Evolutionary conservation across 352 stramenopile species (phyloP), one percentile per base, ranked within the genome.

Genomic region (Phytophthora meadii): DNA sequence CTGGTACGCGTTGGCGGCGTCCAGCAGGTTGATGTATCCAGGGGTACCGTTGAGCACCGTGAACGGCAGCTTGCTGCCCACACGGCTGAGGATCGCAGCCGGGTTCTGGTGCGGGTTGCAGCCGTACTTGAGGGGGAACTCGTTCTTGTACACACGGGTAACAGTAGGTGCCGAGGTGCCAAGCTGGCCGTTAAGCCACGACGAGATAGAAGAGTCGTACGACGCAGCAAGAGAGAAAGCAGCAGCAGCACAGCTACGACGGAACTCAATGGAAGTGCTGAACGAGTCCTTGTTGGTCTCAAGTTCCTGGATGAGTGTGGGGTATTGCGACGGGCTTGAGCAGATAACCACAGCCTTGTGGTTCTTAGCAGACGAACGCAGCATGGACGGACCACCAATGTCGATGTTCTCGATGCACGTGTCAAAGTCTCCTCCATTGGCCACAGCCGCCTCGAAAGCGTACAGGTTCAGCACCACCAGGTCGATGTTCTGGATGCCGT

Each of bases 401-500:
- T 99, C 98, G 73, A 99, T 99, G 86, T 99, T 99, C 78, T 99
- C 98, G 70, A 99, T 98, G 86, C 97, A 99, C 67, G 97, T 98
- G 72, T 98, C 97, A 71, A 99, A 99, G 62, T 94, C 84, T 22
- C 87, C 77, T 39, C 85, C 87, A 30, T 79, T 89, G 15, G 93
- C 90, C 14, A 99, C 98, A 4, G 98, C 99, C 4, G 90, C 87
- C 71, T 99, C 97, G 70, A 99, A 99, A 14, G 98, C 96, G 81
- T 99, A 99, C 28, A 99, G 79, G 79, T 99, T 99, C 45, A 99
- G 84, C 62, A 99, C 94, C 15, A 99, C 98, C 65, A 99, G 90
- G 76, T 99, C 98, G 76, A 99, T 99, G 54, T 92, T 90, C 65
- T 96, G 81, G 74, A 99, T 99, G 60, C 88, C 94, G 74, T 99